Conservation (phyloP, 1,139 yeast species). For the Debaryomycetaceae sp. region DNA sequence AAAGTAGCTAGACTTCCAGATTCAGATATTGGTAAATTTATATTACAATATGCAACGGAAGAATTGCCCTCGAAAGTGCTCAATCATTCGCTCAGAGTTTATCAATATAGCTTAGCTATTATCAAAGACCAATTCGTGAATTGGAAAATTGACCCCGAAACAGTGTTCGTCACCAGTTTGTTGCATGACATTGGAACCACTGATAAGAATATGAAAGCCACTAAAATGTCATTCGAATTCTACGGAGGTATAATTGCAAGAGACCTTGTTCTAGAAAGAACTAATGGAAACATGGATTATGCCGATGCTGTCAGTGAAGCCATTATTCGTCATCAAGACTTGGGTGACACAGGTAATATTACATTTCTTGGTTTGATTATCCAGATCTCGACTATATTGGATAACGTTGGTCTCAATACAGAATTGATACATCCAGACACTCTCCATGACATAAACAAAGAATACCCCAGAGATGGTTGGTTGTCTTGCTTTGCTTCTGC, state of each 20-base stretch:
- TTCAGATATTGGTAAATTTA: constrained; percentile 16
- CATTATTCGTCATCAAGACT: constrained; percentile 36
- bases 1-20: constrained; percentile 19
- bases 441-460: constrained; percentile 25
- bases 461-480: constrained; percentile 33
- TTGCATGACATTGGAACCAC: constrained; percentile 40
- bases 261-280: constrained; percentile 23
- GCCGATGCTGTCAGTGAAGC: constrained; percentile 42
- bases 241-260: constrained; percentile 34
- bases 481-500: constrained; percentile 31
- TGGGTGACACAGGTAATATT: constrained; percentile 33
- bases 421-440: constrained; percentile 31
- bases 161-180: constrained; percentile 30
- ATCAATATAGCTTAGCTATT: constrained; percentile 30
- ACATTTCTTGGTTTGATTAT: constrained; percentile 36
- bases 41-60: constrained; percentile 23
- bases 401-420: constrained; percentile 33
- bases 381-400: constrained; percentile 35
- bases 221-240: constrained; percentile 38
- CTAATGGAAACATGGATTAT: constrained; percentile 23
- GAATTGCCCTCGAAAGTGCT: constrained; percentile 26
- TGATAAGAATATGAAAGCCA: constrained; percentile 30
- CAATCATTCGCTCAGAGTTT: constrained; percentile 34
- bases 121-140: constrained; percentile 34
- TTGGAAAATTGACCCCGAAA: constrained; percentile 32